Conservation (phyloP, 108 stramenopile species). For the Discostella stelligeroides region DNA sequence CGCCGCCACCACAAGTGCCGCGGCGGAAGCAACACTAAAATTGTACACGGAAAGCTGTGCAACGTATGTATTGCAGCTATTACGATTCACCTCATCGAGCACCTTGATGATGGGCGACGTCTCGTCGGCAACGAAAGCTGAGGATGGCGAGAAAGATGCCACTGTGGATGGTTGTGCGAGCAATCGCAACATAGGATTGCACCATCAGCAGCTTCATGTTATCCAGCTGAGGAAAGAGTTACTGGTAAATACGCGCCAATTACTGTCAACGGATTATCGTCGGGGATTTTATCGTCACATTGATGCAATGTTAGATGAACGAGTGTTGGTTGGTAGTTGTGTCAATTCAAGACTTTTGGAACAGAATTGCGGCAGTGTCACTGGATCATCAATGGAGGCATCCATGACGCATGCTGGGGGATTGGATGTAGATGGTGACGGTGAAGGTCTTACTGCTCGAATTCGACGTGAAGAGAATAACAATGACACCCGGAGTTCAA, state of each 20-base stretch:
- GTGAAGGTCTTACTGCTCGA: neutral
- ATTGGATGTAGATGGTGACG: neutral
- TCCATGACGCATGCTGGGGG: neutral
- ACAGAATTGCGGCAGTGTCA: neutral
- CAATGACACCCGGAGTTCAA: neutral
- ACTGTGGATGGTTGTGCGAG: neutral
- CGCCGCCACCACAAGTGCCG: neutral
- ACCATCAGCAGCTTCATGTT: constrained; percentile 60
- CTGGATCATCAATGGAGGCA: neutral
- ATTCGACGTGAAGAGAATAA: neutral
- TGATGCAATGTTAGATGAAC: constrained; percentile 91
- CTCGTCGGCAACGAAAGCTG: neutral
- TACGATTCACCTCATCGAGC: neutral
- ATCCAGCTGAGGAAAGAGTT: constrained; percentile 87
- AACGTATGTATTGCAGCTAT: constrained; percentile 2
- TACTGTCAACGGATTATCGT: constrained; percentile 90
- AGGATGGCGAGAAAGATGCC: too few relatives aligned
- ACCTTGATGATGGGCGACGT: neutral
- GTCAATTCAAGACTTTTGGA: constrained; percentile 1
- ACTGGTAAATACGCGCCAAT: constrained; percentile 87
- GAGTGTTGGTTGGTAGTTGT: constrained; percentile 62
- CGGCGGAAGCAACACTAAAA: neutral
- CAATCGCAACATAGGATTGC: neutral
- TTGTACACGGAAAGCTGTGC: constrained; percentile 2
- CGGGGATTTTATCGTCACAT: constrained; percentile 87